Percentiles rank a stretch among this genome's conserved stretches.
These are phyloP conservation scores for Candida maltosa DNA, from an alignment of 805 yeast genomes.

Conservation along the genomic window DNA sequence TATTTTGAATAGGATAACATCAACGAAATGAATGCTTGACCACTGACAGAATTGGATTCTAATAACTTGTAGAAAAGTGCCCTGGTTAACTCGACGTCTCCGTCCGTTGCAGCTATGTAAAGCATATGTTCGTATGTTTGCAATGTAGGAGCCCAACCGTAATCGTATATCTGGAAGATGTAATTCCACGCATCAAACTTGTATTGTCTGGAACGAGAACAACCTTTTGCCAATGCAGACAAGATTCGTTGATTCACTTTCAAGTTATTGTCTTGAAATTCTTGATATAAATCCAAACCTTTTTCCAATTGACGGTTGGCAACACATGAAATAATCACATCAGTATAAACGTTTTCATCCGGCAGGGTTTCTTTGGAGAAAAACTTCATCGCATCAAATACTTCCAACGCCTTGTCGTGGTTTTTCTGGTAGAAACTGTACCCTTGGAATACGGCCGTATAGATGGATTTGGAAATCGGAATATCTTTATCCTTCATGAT, in stretches of 20 bases:
- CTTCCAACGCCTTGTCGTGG: conserved; percentile 59
- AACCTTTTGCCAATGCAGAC: conserved; percentile 64
- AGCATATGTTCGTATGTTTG: conserved; percentile 65
- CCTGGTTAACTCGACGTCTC: conserved; percentile 70
- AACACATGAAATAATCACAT: conserved; percentile 66
- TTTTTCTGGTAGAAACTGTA: conserved; percentile 50
- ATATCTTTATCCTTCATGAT: conserved; percentile 36
- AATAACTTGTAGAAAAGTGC: conserved; percentile 55
- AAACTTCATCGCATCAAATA: conserved; percentile 86
- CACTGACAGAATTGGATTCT: conserved; percentile 31
- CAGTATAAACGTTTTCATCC: conserved; percentile 61
- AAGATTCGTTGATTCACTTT: conserved; percentile 35
- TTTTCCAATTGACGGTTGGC: conserved; percentile 63
- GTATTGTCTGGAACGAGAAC: conserved; percentile 47
- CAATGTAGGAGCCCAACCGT: conserved; percentile 39
- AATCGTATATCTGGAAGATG: conserved; percentile 59
- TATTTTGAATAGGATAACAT: conserved; percentile 47
- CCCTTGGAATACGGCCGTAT: conserved; percentile 58
- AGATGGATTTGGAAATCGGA: conserved; percentile 44
- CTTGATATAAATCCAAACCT: conserved; percentile 73
- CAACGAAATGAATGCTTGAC: conserved; percentile 42
- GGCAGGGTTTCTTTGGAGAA: conserved; percentile 66
- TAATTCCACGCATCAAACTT: conserved; percentile 71
- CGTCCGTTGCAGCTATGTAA: conserved; percentile 73
- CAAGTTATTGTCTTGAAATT: conserved; percentile 43